Base-by-base conservation (phyloP, 371 early-diverging fungal genomes). In the Coemansia sp. region DNA sequence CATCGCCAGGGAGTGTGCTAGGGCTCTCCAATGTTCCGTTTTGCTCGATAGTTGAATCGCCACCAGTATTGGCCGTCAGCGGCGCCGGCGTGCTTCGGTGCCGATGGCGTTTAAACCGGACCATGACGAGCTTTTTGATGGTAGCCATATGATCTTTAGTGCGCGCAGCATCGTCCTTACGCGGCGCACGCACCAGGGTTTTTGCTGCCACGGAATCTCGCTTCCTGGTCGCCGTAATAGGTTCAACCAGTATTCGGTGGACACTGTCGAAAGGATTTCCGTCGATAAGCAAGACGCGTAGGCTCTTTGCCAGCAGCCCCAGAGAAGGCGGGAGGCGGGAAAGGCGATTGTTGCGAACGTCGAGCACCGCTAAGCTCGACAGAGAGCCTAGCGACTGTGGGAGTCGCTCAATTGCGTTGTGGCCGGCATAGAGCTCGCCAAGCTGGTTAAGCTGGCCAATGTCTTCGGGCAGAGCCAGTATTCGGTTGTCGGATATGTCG, bases 401-500 rank as follows among this genome's bases (percentile, higher is more conserved):
- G 10, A 89, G 58, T 5, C 60, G 51, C 14, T 62, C 66, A 9
- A 91, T 61, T 40, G 77, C 78, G 56, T 89, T 88, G 55, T 83
- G 78, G 53, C 78, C 79, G 42, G 87, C 59, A 44, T 81, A 69
- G 24, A 90, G 69, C 43, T 84, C 86, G 42, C 86, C 83, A 24
- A 89, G 66, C 6, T 68, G 59, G 44, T 66, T 60, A 38, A 85
- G 62, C 9, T 80, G 65, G 6, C 75, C 65, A n/a, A 84, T 67
- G 4, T 81, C 85, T 11, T 68, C 74, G 7, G 89, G 85, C 12
- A 86, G 39, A 5, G 46, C 64, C 2, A 77, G 48, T 14, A 93
- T 59, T 32, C 78, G 63, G 66, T 93, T 93, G 39, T 82, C 69
- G 1, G 87, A 82, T 5, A 92, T 64, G 58, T 90, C 84, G 63